A percentile compares a stretch with the other conserved stretches of the same genome.
These are phyloP conservation scores for Papiliotrema flavescens DNA, from an alignment of 1,284 basidiomycete species.

Conservation along the genomic window DNA sequence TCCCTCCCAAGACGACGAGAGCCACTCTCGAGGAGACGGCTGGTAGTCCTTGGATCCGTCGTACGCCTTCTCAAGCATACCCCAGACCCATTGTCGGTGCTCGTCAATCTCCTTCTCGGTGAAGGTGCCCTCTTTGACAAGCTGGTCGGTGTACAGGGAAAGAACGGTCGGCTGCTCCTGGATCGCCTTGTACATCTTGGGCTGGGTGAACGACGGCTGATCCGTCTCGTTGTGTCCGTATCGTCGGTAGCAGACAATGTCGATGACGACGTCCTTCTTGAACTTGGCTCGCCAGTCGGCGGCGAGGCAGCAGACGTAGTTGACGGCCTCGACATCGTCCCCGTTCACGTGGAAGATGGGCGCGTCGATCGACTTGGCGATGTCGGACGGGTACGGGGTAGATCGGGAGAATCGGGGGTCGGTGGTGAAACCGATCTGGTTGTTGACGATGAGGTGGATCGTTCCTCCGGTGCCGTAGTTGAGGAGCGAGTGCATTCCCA, in stretches of 20 bases:
- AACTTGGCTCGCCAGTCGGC: conserved; percentile 98
- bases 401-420: conserved; percentile 97
- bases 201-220: conserved; percentile 98
- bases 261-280: conserved; percentile 98
- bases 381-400: conserved; percentile 97
- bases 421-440: conserved; percentile 99
- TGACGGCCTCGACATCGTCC: conserved; percentile 97
- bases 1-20: conserved; percentile 95
- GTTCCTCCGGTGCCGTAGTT: conserved; percentile 97
- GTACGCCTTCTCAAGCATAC: conserved; percentile 92
- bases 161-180: conserved; percentile 89
- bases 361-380: conserved; percentile 96
- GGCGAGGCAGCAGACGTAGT: conserved; percentile 95
- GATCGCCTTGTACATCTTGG: conserved; percentile 97
- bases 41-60: conserved; percentile 90
- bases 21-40: conserved; percentile 91
- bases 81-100: conserved; percentile 99
- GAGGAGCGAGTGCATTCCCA: conserved; percentile 95
- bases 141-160: conserved; percentile 84
- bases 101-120: conserved; percentile 96
- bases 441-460: conserved; percentile 98
- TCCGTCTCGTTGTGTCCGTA: conserved; percentile 99
- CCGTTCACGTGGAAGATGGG: conserved; percentile 99
- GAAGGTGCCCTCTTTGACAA: conserved; percentile 89
- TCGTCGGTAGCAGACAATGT: conserved; percentile 98